These are phyloP conservation scores for Apophysomyces elegans DNA, from an alignment of 371 early-diverging fungal genomes.

Conservation along the genomic window DNA sequence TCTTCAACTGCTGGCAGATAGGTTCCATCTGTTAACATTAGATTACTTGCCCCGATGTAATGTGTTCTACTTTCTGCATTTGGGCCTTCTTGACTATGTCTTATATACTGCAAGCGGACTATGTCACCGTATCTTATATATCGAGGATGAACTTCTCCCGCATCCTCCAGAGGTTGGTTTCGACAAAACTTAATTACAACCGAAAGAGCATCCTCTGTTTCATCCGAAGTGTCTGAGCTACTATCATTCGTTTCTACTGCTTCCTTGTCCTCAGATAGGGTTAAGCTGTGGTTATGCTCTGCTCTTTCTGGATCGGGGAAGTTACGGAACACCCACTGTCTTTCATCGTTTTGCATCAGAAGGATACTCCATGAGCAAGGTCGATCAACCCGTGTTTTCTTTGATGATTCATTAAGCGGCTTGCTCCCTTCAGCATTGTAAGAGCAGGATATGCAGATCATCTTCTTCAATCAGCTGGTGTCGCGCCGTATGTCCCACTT, in stretches of 20 bases:
- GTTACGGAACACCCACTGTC: neutral
- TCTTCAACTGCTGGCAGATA: neutral
- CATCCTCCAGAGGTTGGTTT: neutral
- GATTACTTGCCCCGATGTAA: neutral
- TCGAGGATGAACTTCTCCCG: neutral
- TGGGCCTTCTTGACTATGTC: neutral
- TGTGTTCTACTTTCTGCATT: neutral
- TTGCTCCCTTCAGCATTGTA: neutral
- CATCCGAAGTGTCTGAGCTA: neutral
- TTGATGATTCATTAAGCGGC: neutral
- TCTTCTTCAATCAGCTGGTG: neutral
- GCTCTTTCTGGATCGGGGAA: neutral
- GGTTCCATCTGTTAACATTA: neutral
- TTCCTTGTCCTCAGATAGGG: neutral
- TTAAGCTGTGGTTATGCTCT: neutral
- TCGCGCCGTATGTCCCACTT: too few species aligned
- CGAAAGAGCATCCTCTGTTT: neutral
- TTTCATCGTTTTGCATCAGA: neutral
- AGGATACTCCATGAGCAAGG: neutral
- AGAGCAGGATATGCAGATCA: neutral
- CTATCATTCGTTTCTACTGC: neutral
- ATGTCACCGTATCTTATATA: slow-evolving; percentile 1
- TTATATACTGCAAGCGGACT: neutral
- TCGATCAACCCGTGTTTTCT: neutral
- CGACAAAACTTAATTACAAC: neutral